These are phyloP conservation scores for Sugiyamaella grinbergsii DNA, from an alignment of 1,139 yeast species.

Conservation along the genomic window DNA sequence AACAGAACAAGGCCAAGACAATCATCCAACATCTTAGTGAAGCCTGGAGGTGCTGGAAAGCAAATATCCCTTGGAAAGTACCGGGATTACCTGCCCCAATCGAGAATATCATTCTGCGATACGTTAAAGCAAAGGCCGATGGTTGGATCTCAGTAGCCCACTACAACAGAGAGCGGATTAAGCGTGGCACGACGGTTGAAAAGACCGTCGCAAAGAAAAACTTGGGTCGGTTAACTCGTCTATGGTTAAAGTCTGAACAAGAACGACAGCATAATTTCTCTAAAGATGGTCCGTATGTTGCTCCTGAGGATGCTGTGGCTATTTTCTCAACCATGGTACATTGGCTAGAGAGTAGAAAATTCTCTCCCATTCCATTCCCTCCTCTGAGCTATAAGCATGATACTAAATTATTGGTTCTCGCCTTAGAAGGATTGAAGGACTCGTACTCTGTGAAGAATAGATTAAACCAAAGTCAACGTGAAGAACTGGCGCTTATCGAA, in stretches of 20 bases:
- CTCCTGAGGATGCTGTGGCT: slow-evolving; percentile 86
- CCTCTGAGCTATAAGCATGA: slow-evolving; percentile 92
- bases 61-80: slow-evolving; percentile 96
- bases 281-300: slow-evolving; percentile 82
- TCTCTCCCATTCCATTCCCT: slow-evolving; percentile 91
- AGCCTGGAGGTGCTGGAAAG: slow-evolving; percentile 99
- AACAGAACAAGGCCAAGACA: slow-evolving; percentile 82
- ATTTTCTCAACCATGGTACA: slow-evolving; percentile 84
- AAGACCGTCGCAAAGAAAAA: slow-evolving; percentile 93
- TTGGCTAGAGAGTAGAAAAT: slow-evolving; percentile 87
- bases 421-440: slow-evolving; percentile 85
- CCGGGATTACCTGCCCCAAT: slow-evolving; percentile 95
- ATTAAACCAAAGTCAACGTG: slow-evolving; percentile 83
- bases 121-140: slow-evolving; percentile 93
- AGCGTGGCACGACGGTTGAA: slow-evolving; percentile 87
- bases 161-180: slow-evolving; percentile 83
- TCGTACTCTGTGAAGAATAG: slow-evolving; percentile 81
- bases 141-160: slow-evolving; percentile 97
- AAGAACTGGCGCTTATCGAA: slow-evolving; percentile 89
- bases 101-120: slow-evolving; percentile 80
- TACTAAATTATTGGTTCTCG: slow-evolving; percentile 82
- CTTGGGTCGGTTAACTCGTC: slow-evolving; percentile 83
- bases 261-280: slow-evolving; percentile 80
- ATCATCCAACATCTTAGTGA: slow-evolving; percentile 92
- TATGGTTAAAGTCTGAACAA: slow-evolving; percentile 93